Base-by-base conservation (phyloP, 75 land plant genomes). In the Picea sitchensis region DNA sequence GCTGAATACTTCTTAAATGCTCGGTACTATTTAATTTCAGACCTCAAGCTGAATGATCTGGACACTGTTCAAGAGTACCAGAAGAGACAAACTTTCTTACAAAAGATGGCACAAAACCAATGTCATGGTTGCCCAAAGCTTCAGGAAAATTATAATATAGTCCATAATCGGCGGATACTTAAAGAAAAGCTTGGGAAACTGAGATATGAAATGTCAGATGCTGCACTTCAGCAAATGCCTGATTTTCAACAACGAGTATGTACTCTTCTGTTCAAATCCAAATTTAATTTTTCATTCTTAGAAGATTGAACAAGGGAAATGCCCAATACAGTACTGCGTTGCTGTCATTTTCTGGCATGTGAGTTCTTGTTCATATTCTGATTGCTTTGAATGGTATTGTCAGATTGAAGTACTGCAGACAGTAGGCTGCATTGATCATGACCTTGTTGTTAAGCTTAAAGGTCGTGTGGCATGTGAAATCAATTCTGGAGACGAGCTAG, bases 381-480 rank as follows among this genome's bases (percentile, higher is more conserved):
- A 44, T 41, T n/a, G n/a, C 23, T 0, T 8, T n/a, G 56, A 26
- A 2, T 71, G 21, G 14, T 71, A 38, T 38, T 71, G 20, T 44
- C 94, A 97, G 99, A 97, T 97, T 73, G 93, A 93, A 84, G 96
- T 97, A 75, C 73, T 97, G 79, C 91, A 91, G 83, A 88, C 91
- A 51, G 93, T 95, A 69, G 89, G 95, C 5, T 97, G 98, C 80
- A 87, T 95, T 59, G 94, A 97, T 83, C 79, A 73, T 59, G 99
- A 97, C 58, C 91, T 93, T 77, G 92, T 93, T 31, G 99, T 97
- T 73, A 98, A 95, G 79, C 88, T 97, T 0, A 97, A 97, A 84
- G 98, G 99, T 14, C 94, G 99, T 20, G 98, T 95, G 47, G 95
- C 99, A 21, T 97, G 98, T 87, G 99, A 97, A 86, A 93, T 97